Conservation (phyloP, 2,329 filamentous ascomycete genomes). For the Proliferodiscus dingleyae region DNA sequence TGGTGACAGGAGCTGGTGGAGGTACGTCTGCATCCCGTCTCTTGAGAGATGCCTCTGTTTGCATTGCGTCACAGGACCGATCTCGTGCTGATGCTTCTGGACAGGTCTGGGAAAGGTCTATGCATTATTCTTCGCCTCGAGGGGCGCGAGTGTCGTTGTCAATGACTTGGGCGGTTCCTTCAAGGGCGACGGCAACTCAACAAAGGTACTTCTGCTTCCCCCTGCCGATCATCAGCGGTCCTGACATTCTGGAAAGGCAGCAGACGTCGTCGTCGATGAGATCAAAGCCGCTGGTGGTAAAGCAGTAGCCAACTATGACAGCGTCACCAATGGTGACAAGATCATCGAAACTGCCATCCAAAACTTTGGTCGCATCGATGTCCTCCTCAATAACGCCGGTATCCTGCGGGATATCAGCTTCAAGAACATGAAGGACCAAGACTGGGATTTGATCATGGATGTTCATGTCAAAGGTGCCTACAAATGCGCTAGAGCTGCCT, state of each 20-base stretch:
- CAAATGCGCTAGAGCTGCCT: conserved; percentile 91
- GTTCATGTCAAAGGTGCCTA: conserved; percentile 93
- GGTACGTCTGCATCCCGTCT: conserved; percentile 51
- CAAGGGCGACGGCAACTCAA: conserved; percentile 84
- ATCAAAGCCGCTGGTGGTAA: conserved; percentile 87
- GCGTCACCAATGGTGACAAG: conserved; percentile 85
- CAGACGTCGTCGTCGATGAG: conserved; percentile 77
- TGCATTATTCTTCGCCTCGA: conserved; percentile 80
- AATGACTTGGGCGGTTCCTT: conserved; percentile 93
- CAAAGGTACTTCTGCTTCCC: conserved; percentile 57
- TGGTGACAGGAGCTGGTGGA: conserved; percentile 81
- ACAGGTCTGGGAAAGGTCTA: conserved; percentile 74
- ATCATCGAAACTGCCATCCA: conserved; percentile 89
- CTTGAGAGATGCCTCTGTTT: too few relatives aligned
- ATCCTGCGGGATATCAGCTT: conserved; percentile 91
- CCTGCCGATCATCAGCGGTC: neutral
- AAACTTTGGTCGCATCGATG: conserved; percentile 79
- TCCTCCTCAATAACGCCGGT: conserved; percentile 97
- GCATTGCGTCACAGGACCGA: too few relatives aligned
- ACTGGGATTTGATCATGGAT: conserved; percentile 93
- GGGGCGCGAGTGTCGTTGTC: conserved; percentile 91
- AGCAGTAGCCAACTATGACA: conserved; percentile 96
- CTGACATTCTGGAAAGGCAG: conserved; percentile 49
- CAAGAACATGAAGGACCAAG: conserved; percentile 96
- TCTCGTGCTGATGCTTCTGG: conserved; percentile 38